Percentiles rank a stretch among this genome's conserved stretches.
Evolutionary conservation across 2,329 filamentous ascomycete species (phyloP).

Genomic region (Microcyclosporella mali): DNA sequence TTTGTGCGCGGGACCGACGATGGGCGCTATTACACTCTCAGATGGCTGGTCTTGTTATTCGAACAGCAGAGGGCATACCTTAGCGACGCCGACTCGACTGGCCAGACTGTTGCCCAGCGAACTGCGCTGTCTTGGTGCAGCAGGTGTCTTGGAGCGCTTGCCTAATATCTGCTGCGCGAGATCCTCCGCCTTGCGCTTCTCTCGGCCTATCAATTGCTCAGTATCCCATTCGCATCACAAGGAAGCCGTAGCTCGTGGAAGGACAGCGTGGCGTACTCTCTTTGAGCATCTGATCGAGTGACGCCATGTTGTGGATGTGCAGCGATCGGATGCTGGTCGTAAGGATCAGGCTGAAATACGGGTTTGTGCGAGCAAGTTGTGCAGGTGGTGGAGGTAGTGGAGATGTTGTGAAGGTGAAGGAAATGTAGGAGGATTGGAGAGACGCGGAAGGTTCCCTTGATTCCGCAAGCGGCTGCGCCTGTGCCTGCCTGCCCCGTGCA

Average conservation of each 20-base stretch:
- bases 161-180: conserved; percentile 69
- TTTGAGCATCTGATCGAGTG: conserved; percentile 19
- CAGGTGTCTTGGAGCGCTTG: conserved; percentile 54
- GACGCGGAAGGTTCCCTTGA: too few relatives aligned
- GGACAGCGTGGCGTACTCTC: conserved; percentile 14
- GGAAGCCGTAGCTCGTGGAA: neutral
- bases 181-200: conserved; percentile 22
- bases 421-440: too few relatives aligned
- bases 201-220: conserved; percentile 10
- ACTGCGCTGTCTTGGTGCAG: conserved; percentile 38
- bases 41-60: neutral
- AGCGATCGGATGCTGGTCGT: too few relatives aligned
- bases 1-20: conserved; percentile 25
- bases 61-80: conserved; percentile 45
- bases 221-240: neutral
- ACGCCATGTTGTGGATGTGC: conserved; percentile 1
- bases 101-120: conserved; percentile 52
- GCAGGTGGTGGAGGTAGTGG: too few relatives aligned
- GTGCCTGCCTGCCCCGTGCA: too few relatives aligned
- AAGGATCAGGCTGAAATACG: too few relatives aligned
- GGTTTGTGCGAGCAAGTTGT: too few relatives aligned
- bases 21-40: conserved; percentile 18
- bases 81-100: conserved; percentile 66
- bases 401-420: too few relatives aligned
- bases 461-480: too few relatives aligned